phyloP scores from a whole-genome alignment of 331 rosid genomes.

The Telfairia occidentalis region DNA sequence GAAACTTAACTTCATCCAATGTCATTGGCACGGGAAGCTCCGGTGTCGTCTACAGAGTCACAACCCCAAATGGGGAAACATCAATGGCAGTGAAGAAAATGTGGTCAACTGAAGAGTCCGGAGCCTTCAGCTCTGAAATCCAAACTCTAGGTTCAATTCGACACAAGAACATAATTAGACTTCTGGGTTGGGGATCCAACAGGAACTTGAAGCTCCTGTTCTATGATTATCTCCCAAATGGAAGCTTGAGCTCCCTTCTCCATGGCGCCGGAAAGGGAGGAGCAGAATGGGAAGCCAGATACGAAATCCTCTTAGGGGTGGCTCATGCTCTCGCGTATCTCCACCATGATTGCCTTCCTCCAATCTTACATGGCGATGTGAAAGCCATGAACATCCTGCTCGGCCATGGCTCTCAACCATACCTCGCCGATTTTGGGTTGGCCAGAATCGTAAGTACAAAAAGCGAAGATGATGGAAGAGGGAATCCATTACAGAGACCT shows the following conservation, averaged over 20 bases:
- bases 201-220: conserved; percentile 51
- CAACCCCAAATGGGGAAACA: conserved; percentile 39
- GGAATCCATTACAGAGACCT: conserved; percentile 35
- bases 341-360: conserved; percentile 80
- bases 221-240: conserved; percentile 69
- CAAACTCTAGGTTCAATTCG: conserved; percentile 41
- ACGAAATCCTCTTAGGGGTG: conserved; percentile 48
- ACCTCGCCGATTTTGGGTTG: conserved; percentile 61
- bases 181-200: conserved; percentile 59
- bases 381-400: conserved; percentile 66
- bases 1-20: conserved; percentile 48
- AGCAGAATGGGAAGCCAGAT: conserved; percentile 71
- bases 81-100: conserved; percentile 66
- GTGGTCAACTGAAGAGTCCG: conserved; percentile 60
- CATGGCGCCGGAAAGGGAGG: conserved; percentile 55
- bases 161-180: conserved; percentile 60
- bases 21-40: conserved; percentile 74
- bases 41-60: conserved; percentile 63
- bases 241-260: conserved; percentile 69
- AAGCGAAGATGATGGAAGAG: conserved; percentile 13
- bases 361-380: conserved; percentile 78
- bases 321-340: conserved; percentile 72
- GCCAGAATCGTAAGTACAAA: conserved; percentile 33
- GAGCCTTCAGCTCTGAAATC: conserved; percentile 54
- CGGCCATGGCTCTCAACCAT: conserved; percentile 56